phyloP scores from a whole-genome alignment of 805 yeast species.

The Metahyphopichia silvanorum region DNA sequence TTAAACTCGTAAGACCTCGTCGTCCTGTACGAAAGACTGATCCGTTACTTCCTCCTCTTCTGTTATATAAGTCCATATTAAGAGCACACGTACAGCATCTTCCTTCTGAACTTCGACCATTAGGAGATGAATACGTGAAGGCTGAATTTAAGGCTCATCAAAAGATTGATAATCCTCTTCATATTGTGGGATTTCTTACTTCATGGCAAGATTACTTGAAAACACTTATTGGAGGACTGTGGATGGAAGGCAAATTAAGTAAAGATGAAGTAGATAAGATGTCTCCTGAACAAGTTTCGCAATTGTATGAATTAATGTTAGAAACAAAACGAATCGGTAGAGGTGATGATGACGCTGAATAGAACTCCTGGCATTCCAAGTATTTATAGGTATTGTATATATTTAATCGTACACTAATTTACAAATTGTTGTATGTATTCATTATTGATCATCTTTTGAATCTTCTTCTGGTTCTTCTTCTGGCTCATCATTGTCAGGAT shows the following conservation, averaged over 20 bases:
- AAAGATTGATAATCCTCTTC: slow-evolving; percentile 80
- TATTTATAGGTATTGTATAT: no score
- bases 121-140: slow-evolving; percentile 89
- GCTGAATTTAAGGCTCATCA: slow-evolving; percentile 87
- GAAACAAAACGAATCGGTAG: slow-evolving; percentile 48
- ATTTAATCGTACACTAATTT: background rate
- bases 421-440: no score
- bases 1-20: slow-evolving; percentile 35
- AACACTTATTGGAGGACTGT: slow-evolving; percentile 46
- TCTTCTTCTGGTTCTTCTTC: slow-evolving; percentile 6
- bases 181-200: slow-evolving; percentile 88
- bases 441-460: slow-evolving; percentile 2
- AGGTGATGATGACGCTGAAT: no score
- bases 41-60: slow-evolving; percentile 76
- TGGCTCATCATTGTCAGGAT: slow-evolving; percentile 6
- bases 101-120: slow-evolving; percentile 64
- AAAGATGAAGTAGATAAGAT: slow-evolving; percentile 68
- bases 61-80: slow-evolving; percentile 73
- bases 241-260: slow-evolving; percentile 49
- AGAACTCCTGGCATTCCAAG: background rate
- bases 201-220: slow-evolving; percentile 89
- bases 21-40: slow-evolving; percentile 36
- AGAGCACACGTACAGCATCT: slow-evolving; percentile 69
- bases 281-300: slow-evolving; percentile 88
- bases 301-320: slow-evolving; percentile 73